Evolutionary conservation across 768 basidiomycete genomes (phyloP), one percentile per base, ranked within the genome.

Genomic region (Sarcodon aspratus): DNA sequence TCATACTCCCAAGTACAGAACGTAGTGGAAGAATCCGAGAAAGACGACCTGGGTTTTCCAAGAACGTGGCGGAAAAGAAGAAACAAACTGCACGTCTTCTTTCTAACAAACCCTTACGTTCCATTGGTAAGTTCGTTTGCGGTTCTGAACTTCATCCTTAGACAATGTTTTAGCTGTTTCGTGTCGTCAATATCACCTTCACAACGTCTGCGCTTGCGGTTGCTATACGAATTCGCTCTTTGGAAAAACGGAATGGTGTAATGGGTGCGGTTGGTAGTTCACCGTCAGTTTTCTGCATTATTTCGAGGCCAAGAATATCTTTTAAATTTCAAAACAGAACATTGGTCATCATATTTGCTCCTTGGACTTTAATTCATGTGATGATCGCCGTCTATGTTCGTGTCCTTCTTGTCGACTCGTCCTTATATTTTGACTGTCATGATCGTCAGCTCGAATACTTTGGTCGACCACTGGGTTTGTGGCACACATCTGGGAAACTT

Each of bases 381-480:
- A 80, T 93, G 73, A 66, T 74, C 45, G 85, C 89, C 40, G 79
- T 93, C 55, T 93, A 94, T 65, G 87, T 91, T 62, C 8, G 48
- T 11, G 48, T 40, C 31, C 42, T 53, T 32, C 45, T 10, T 46
- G 27, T 34, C 50, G 53, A 17, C 54, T 8, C 55, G 35, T 11
- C 45, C 55, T n/a, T n/a, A 59, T 15, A 42, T 13, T 27, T 5
- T 27, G 54, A 17, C 54, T 10, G 55, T 35, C 9, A 44, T 56
- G 46, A 15, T 44, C 48, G 49, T 21, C 59, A 93, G 90, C 72
- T 92, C 49, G 92, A 95, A 66, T 96, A 96, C 66, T 93, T 93
- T 59, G 86, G 92, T 36, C 80, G 85, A 34, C 92, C 93, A 6
- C 69, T 95, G 18, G 93, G 92, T n/a, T 69, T 95, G 32, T 95